These are phyloP conservation scores for Geotrichum citri-aurantii DNA, from an alignment of 1,139 yeast species.

Conservation along the genomic window DNA sequence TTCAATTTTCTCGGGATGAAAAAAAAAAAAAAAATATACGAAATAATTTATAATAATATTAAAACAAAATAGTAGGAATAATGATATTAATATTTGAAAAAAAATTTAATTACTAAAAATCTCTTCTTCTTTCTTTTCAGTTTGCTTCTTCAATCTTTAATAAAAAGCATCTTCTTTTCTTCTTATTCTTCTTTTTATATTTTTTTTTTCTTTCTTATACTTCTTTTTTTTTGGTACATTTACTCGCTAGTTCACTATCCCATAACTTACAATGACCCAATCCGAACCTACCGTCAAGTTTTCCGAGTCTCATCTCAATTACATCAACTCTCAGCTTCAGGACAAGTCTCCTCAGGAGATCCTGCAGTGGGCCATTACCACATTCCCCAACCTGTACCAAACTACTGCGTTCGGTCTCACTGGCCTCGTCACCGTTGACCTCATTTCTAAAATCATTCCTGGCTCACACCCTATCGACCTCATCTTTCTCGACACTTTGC, in stretches of 20 bases:
- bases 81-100: neutral
- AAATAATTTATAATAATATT: neutral
- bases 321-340: slow-evolving; percentile 54
- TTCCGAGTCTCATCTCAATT: slow-evolving; percentile 29
- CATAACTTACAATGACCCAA: slow-evolving; percentile 10
- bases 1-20: slow-evolving; percentile 1
- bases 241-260: slow-evolving; percentile 10
- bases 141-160: too few species aligned
- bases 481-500: slow-evolving; percentile 82
- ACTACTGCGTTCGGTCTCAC: slow-evolving; percentile 95
- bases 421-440: slow-evolving; percentile 82
- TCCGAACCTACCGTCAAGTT: slow-evolving; percentile 15
- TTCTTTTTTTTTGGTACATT: neutral
- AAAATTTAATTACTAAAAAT: too few species aligned
- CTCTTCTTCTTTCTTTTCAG: too few species aligned
- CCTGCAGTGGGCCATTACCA: slow-evolving; percentile 71
- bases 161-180: neutral
- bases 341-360: slow-evolving; percentile 62
- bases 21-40: neutral
- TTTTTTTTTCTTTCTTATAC: neutral
- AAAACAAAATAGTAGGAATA: neutral
- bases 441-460: slow-evolving; percentile 53
- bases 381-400: slow-evolving; percentile 78
- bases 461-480: slow-evolving; percentile 54
- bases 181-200: neutral